These are phyloP conservation scores for Vitis rupestris DNA, from an alignment of 164 flowering plant species.

Conservation along the genomic window DNA sequence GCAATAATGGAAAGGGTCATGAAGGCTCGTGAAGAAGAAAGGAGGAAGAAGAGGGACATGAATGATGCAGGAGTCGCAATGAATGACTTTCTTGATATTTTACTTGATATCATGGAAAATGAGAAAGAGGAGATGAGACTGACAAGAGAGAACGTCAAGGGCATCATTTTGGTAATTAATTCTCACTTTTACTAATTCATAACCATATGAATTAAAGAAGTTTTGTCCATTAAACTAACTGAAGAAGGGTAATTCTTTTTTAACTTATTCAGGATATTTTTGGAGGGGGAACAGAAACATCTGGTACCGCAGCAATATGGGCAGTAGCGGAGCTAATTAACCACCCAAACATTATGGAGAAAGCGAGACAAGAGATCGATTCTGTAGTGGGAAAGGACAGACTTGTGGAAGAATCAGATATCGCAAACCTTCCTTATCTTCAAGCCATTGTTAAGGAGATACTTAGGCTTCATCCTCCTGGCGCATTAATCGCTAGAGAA, in stretches of 20 bases:
- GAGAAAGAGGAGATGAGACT: constrained; percentile 39
- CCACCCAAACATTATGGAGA: too few relatives aligned
- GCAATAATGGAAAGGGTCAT: constrained; percentile 46
- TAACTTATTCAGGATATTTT: too few relatives aligned
- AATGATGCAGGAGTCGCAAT: constrained; percentile 9
- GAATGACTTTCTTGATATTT: constrained; percentile 51
- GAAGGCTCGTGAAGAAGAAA: constrained; percentile 25
- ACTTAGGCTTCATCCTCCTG: constrained; percentile 6
- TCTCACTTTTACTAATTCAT: too few relatives aligned
- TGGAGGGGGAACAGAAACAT: too few relatives aligned
- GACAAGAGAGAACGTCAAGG: constrained; percentile 54
- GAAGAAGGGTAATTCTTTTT: too few relatives aligned
- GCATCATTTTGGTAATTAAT: constrained; percentile 47
- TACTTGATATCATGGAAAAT: constrained; percentile 45
- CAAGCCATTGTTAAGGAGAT: constrained; percentile 6
- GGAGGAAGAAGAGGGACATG: constrained; percentile 10
- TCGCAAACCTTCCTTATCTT: constrained; percentile 4
- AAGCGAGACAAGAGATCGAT: too few relatives aligned
- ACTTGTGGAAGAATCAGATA: background rate
- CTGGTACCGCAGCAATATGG: too few relatives aligned
- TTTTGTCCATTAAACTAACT: too few relatives aligned
- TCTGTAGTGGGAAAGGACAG: background rate
- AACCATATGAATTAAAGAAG: too few relatives aligned
- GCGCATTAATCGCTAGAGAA: background rate
- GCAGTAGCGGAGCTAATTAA: too few relatives aligned